These are phyloP conservation scores for Vachellia pachyceras DNA, from an alignment of 306 rosid species.

Conservation along the genomic window DNA sequence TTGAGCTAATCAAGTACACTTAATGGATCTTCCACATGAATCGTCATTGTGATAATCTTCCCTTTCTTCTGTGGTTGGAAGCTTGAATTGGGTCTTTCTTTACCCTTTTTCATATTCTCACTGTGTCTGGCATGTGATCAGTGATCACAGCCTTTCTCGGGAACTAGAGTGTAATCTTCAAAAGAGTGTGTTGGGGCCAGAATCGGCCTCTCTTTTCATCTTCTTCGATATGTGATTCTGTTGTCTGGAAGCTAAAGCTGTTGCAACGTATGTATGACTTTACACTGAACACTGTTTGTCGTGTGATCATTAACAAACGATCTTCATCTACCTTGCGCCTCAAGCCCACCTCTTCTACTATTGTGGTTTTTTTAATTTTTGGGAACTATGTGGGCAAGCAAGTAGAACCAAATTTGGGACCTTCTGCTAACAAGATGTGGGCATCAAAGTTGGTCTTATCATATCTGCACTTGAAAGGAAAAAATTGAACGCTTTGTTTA, in stretches of 20 bases:
- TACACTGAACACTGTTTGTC: neutral
- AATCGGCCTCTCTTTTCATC: neutral
- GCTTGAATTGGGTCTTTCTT: neutral
- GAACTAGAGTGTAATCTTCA: too few relatives aligned
- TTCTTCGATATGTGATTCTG: neutral
- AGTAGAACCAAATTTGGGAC: too few relatives aligned
- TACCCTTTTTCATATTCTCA: neutral
- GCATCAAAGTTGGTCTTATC: too few relatives aligned
- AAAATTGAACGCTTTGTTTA: neutral
- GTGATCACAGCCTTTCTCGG: neutral
- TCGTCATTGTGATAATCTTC: neutral
- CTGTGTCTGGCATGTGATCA: neutral
- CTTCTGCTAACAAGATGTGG: too few relatives aligned
- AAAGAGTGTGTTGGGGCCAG: neutral
- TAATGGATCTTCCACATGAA: neutral
- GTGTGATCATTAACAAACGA: neutral
- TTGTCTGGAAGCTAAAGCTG: neutral
- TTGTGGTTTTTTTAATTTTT: too few relatives aligned
- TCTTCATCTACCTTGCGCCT: neutral
- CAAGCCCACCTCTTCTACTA: neutral
- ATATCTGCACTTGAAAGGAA: neutral
- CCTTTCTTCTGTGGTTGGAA: neutral
- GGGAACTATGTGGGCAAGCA: too few relatives aligned
- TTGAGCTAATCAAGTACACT: neutral
- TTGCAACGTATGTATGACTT: neutral